Conservation (phyloP, 1,284 basidiomycete genomes). For the Malassezia pachydermatis region DNA sequence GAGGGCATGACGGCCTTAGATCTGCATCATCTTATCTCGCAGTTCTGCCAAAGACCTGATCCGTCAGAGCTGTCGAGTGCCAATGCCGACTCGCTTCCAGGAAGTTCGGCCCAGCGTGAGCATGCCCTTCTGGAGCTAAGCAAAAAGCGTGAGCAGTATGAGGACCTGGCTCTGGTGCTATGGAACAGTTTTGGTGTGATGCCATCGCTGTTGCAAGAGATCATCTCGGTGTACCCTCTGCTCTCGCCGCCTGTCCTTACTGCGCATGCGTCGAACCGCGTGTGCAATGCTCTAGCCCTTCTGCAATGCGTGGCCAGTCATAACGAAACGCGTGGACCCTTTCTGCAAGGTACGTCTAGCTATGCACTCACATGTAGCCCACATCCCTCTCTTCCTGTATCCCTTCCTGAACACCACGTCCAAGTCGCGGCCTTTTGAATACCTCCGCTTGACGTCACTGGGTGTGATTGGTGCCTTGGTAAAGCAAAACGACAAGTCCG, state of each 20-base stretch:
- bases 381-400: conserved; percentile 96
- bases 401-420: conserved; percentile 98
- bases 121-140: conserved; percentile 67
- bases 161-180: conserved; percentile 89
- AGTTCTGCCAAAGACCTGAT: conserved; percentile 46
- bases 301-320: conserved; percentile 75
- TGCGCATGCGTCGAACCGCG: conserved; percentile 95
- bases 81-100: conserved; percentile 27
- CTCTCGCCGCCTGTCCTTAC: conserved; percentile 91
- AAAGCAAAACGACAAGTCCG: conserved; percentile 89
- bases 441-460: conserved; percentile 88
- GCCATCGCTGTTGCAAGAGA: conserved; percentile 95
- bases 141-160: conserved; percentile 98
- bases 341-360: too few species aligned
- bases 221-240: conserved; percentile 93
- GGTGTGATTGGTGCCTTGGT: conserved; percentile 98
- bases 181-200: conserved; percentile 99
- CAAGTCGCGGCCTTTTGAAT: conserved; percentile 98
- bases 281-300: conserved; percentile 95
- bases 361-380: too few species aligned
- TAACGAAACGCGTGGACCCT: conserved; percentile 41
- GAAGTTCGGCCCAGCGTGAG: conserved; percentile 39
- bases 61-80: conserved; percentile 13
- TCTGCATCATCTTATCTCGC: conserved; percentile 44
- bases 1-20: conserved; percentile 31